Evolutionary conservation across 2,329 filamentous ascomycete species (phyloP).

Genomic region (Fusarium goolgardi): DNA sequence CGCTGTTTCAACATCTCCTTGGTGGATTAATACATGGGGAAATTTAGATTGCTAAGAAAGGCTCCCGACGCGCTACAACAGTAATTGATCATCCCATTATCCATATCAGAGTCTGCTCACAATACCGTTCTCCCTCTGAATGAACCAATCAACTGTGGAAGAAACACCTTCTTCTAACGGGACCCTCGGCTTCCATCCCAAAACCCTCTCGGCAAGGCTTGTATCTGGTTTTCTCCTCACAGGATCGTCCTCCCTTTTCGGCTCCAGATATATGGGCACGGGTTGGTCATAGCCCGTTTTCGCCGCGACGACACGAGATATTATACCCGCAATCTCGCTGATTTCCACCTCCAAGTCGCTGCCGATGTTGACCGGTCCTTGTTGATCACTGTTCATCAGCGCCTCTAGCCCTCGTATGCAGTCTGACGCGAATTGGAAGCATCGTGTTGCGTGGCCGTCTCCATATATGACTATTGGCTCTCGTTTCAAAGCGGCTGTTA

Average conservation of each 20-base stretch:
- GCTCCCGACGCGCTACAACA: not conserved
- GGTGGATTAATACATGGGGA: not conserved
- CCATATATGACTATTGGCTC: constrained; percentile 36
- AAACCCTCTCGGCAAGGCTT: constrained; percentile 12
- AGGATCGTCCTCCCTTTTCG: constrained; percentile 36
- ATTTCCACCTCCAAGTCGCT: constrained; percentile 36
- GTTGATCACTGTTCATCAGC: constrained; percentile 38
- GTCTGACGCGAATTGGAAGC: constrained; percentile 29
- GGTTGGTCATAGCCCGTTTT: constrained; percentile 18
- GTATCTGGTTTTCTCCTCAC: constrained; percentile 33
- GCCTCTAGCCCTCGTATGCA: constrained; percentile 28
- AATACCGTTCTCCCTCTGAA: constrained; percentile 18
- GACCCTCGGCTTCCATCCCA: constrained; percentile 29
- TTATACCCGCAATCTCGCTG: constrained; percentile 26
- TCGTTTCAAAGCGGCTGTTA: constrained; percentile 31
- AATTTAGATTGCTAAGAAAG: not conserved
- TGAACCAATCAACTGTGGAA: constrained; percentile 37
- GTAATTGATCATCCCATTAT: not conserved
- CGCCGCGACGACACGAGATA: constrained; percentile 27
- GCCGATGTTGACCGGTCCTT: constrained; percentile 33
- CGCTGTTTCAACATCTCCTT: not conserved
- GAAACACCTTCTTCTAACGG: constrained; percentile 30
- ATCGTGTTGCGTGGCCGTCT: constrained; percentile 32
- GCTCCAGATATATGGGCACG: constrained; percentile 21
- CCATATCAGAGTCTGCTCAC: constrained; percentile 17